A percentile compares a stretch with the other conserved stretches of the same genome.
Evolutionary conservation across 1,139 yeast genomes (phyloP).

Genomic region (Saccharomyces hybrid): DNA sequence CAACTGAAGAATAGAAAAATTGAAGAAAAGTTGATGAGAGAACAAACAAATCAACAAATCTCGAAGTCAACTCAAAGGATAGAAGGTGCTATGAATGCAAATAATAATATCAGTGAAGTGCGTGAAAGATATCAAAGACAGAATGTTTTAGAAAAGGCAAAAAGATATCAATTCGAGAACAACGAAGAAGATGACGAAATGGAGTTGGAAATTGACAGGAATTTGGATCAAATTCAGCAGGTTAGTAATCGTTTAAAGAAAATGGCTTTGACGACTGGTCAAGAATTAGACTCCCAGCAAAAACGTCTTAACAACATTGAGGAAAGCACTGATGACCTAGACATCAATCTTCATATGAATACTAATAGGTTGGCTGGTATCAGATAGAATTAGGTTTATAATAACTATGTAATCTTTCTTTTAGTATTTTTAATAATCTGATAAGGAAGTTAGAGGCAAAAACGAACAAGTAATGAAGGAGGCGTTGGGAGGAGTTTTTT

Average conservation of each 20-base stretch:
- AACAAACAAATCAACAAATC: conserved; percentile 39
- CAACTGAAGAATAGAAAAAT: conserved; percentile 58
- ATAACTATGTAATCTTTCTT: neutral
- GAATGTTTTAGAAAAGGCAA: conserved; percentile 34
- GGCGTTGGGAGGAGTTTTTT: neutral
- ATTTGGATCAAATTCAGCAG: conserved; percentile 43
- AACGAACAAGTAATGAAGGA: neutral
- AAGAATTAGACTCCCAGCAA: conserved; percentile 49
- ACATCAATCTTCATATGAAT: conserved; percentile 46
- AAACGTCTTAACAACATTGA: conserved; percentile 46
- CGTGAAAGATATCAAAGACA: conserved; percentile 34
- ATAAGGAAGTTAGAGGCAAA: neutral
- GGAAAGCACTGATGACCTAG: conserved; percentile 46
- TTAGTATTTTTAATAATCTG: neutral
- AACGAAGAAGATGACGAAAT: conserved; percentile 57
- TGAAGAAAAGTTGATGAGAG: conserved; percentile 45
- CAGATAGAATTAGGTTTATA: conserved; percentile 9
- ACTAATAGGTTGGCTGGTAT: conserved; percentile 34
- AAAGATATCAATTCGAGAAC: conserved; percentile 48
- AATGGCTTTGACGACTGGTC: conserved; percentile 45
- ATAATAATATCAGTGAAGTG: conserved; percentile 29
- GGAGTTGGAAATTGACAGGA: conserved; percentile 50
- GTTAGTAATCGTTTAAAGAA: conserved; percentile 44
- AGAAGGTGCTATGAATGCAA: conserved; percentile 34
- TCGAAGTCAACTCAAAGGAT: conserved; percentile 45